Conservation (phyloP, 106 monocot species). For the Dioscorea zingiberensis region DNA sequence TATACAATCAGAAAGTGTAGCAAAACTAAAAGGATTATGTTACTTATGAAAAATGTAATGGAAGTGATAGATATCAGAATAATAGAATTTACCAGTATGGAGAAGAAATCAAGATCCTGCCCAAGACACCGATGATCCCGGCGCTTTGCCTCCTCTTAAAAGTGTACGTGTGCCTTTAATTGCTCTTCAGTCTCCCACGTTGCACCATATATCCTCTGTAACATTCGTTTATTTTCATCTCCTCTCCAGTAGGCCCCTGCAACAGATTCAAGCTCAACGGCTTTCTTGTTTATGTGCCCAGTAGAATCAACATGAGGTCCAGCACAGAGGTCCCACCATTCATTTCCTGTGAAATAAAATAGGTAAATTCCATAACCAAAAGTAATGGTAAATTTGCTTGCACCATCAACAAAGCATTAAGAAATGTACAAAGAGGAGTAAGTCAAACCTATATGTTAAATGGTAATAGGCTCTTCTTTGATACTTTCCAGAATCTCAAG, state of each 20-base stretch:
- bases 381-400: background rate
- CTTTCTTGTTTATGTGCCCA: conserved; percentile 71
- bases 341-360: conserved; percentile 42
- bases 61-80: no score
- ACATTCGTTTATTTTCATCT: conserved; percentile 79
- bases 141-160: conserved; percentile 93
- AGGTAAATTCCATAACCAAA: background rate
- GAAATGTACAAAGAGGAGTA: background rate
- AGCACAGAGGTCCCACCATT: conserved; percentile 99
- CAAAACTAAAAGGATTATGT: no score
- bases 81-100: conserved; percentile 53
- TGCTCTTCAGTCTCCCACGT: conserved; percentile 93
- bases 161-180: conserved; percentile 76
- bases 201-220: conserved; percentile 96
- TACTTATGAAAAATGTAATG: no score
- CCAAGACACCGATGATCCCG: conserved; percentile 92
- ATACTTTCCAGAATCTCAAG: conserved; percentile 87
- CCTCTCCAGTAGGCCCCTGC: conserved; percentile 99
- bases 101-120: conserved; percentile 96
- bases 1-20: no score
- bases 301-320: conserved; percentile 97
- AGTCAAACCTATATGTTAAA: conserved; percentile 80
- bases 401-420: background rate
- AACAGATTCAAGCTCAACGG: conserved; percentile 91
- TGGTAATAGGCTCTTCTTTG: conserved; percentile 80